These are phyloP conservation scores for Cyphellophora europaea DNA, from an alignment of 2,329 filamentous ascomycete species.

Conservation along the genomic window DNA sequence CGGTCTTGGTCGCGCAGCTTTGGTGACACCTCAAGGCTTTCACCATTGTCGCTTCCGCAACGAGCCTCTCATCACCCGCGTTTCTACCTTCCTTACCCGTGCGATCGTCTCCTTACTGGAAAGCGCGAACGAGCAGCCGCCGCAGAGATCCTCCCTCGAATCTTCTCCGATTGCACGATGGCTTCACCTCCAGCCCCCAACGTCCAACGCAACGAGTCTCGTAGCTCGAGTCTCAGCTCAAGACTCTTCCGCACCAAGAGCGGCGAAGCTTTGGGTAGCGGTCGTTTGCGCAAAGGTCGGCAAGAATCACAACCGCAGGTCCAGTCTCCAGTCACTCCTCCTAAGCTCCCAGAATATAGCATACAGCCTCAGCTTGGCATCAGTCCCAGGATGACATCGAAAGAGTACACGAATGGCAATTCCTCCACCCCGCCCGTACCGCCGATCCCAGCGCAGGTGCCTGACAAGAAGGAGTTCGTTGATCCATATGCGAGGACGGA, in stretches of 20 bases:
- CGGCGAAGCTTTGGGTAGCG: slow-evolving; percentile 16
- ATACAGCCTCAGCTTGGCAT: slow-evolving; percentile 15
- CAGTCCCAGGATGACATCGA: slow-evolving; percentile 8
- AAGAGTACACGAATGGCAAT: slow-evolving; percentile 9
- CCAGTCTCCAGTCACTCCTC: slow-evolving; percentile 13
- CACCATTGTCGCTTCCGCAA: no score
- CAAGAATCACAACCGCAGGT: slow-evolving; percentile 4
- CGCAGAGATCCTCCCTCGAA: no score
- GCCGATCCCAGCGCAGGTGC: slow-evolving; percentile 9
- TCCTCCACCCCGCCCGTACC: slow-evolving; percentile 13
- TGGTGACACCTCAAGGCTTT: no score
- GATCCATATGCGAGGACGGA: slow-evolving; percentile 77
- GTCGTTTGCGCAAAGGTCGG: slow-evolving; percentile 15
- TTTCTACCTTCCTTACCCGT: no score
- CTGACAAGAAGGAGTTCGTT: slow-evolving; percentile 9
- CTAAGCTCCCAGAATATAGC: slow-evolving; percentile 9
- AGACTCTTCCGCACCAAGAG: slow-evolving; percentile 18
- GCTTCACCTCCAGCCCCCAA: slow-evolving; percentile 9
- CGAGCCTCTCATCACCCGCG: no score
- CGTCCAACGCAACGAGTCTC: slow-evolving; percentile 15
- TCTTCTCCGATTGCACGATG: no score
- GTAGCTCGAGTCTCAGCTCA: slow-evolving; percentile 16
- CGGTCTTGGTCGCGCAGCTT: no score
- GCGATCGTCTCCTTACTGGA: no score
- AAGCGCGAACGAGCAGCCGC: no score